phyloP scores from a whole-genome alignment of 305 asterid species.

The Salvia sclarea region DNA sequence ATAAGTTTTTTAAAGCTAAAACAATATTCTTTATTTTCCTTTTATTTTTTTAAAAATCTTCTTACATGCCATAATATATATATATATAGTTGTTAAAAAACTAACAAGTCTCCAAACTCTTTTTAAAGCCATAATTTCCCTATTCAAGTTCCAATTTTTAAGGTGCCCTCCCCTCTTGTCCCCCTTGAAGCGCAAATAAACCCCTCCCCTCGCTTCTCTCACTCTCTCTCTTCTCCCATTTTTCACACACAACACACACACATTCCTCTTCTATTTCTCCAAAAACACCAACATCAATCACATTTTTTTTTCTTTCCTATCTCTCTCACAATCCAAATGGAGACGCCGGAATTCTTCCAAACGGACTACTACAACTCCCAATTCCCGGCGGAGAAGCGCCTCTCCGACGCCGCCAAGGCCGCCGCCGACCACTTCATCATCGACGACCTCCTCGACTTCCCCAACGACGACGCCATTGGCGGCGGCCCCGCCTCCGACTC shows the following conservation, averaged over 20 bases:
- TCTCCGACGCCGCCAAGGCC: constrained; percentile 47
- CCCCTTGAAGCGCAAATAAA: constrained; percentile 81
- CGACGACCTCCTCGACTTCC: constrained; percentile 81
- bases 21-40: not conserved
- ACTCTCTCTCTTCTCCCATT: constrained; percentile 36
- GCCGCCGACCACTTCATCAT: constrained; percentile 55
- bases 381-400: constrained; percentile 43
- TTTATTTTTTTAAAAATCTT: no score
- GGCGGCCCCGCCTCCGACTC: constrained; percentile 37
- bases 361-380: constrained; percentile 40
- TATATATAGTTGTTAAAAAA: constrained; percentile 3
- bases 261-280: constrained; percentile 29
- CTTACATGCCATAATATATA: constrained; percentile 5
- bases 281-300: not conserved
- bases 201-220: constrained; percentile 57
- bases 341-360: constrained; percentile 53
- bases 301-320: not conserved
- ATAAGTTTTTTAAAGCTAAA: not conserved
- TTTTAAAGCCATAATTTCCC: constrained; percentile 71
- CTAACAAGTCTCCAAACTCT: constrained; percentile 30
- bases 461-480: constrained; percentile 58
- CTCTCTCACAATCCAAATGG: constrained; percentile 39
- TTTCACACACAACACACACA: constrained; percentile 29
- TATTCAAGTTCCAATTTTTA: constrained; percentile 67
- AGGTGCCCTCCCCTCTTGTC: constrained; percentile 50